A percentile compares a stretch with the other conserved stretches of the same genome.
These are phyloP conservation scores for Malus hybrid DNA, from an alignment of 331 rosid species.

Conservation along the genomic window DNA sequence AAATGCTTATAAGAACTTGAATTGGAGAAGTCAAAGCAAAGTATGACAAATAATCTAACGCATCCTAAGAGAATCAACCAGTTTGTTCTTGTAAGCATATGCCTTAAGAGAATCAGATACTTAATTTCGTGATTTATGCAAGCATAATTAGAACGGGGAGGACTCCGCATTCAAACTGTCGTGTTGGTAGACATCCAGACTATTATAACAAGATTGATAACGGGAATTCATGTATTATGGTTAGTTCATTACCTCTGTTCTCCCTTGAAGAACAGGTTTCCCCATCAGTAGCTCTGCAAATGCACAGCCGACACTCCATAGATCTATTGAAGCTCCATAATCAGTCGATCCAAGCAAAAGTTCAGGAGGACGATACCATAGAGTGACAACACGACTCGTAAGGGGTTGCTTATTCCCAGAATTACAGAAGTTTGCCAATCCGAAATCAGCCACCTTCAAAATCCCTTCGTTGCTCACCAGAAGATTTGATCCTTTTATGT, in stretches of 20 bases:
- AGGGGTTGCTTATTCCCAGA: conserved; percentile 61
- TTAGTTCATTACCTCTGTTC: conserved; percentile 76
- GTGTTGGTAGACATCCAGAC: neutral
- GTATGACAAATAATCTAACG: neutral
- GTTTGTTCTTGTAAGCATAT: neutral
- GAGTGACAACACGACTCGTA: conserved; percentile 92
- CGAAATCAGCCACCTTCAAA: conserved; percentile 94
- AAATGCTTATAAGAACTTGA: conserved; percentile 9
- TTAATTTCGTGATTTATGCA: neutral
- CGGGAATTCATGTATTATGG: conserved; percentile 9
- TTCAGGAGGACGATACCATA: conserved; percentile 99
- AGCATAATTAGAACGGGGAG: neutral
- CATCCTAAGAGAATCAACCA: neutral
- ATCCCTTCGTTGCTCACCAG: conserved; percentile 84
- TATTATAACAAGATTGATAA: neutral
- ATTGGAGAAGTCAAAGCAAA: conserved; percentile 14
- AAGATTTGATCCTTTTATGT: conserved; percentile 95
- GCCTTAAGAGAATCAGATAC: neutral
- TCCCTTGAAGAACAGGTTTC: conserved; percentile 92
- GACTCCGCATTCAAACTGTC: neutral
- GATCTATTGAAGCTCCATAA: conserved; percentile 85
- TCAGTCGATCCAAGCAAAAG: conserved; percentile 86
- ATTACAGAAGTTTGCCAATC: conserved; percentile 73
- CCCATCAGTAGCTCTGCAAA: conserved; percentile 82
- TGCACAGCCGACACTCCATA: conserved; percentile 98